Evolutionary conservation across 768 basidiomycete species (phyloP).

Genomic region (Dacryopinax spathularia): DNA sequence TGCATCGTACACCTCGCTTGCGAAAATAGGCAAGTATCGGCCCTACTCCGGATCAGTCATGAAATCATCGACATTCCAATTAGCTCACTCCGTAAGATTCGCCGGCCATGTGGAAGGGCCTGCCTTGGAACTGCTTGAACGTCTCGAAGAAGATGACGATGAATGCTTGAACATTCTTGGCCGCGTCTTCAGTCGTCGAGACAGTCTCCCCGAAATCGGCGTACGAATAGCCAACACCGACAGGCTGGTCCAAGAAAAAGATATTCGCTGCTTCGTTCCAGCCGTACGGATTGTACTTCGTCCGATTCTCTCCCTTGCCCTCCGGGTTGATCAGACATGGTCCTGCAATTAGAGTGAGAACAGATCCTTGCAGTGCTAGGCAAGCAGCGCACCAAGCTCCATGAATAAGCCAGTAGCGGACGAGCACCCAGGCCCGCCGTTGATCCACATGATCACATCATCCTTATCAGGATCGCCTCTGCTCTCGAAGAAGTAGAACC

Average conservation of each 20-base stretch:
- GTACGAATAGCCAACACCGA: constrained; percentile 60
- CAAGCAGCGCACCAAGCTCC: constrained; percentile 7
- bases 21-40: constrained; percentile 19
- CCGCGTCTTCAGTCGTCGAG: constrained; percentile 64
- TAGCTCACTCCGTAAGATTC: constrained; percentile 53
- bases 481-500: constrained; percentile 68
- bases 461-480: constrained; percentile 37
- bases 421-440: constrained; percentile 7
- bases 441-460: constrained; percentile 11
- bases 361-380: background rate
- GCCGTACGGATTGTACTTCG: constrained; percentile 24
- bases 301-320: constrained; percentile 10
- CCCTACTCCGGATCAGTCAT: background rate
- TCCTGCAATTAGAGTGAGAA: constrained; percentile 13
- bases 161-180: constrained; percentile 60
- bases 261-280: constrained; percentile 29
- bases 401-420: constrained; percentile 5
- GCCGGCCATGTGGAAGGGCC: constrained; percentile 57
- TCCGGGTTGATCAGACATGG: constrained; percentile 20
- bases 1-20: constrained; percentile 24
- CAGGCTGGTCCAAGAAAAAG: constrained; percentile 52
- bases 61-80: background rate
- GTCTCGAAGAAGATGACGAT: constrained; percentile 68
- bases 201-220: constrained; percentile 54
- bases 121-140: constrained; percentile 55